phyloP scores from a whole-genome alignment of 768 basidiomycete species.

The Leccinum variicolor region DNA sequence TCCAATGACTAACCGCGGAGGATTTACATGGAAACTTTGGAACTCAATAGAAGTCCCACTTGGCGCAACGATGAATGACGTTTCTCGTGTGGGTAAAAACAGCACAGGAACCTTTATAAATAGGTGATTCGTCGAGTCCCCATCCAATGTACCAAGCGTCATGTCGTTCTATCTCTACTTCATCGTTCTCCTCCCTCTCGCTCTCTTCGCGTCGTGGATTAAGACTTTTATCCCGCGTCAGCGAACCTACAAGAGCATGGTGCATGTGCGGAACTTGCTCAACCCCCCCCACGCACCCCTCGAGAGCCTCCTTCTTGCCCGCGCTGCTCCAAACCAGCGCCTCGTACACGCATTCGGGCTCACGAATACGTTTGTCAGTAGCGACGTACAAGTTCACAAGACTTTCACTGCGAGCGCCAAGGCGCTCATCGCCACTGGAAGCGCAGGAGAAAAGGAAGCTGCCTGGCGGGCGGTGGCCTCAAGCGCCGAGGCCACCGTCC shows the following conservation, averaged over 20 bases:
- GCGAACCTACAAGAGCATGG: slow-evolving; percentile 8
- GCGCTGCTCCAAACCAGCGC: slow-evolving; percentile 21
- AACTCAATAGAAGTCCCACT: not conserved
- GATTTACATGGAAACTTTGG: not conserved
- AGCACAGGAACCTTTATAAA: slow-evolving; percentile 3
- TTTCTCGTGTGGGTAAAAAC: not conserved
- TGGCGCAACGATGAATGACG: not conserved
- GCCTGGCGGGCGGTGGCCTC: slow-evolving; percentile 16
- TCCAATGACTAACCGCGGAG: not conserved
- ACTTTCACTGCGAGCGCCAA: slow-evolving; percentile 21
- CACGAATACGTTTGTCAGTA: slow-evolving; percentile 53
- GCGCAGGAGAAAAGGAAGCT: not conserved
- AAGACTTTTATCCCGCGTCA: not conserved
- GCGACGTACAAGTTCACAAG: slow-evolving; percentile 29
- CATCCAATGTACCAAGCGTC: not conserved
- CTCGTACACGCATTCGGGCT: slow-evolving; percentile 27
- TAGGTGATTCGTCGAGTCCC: not conserved
- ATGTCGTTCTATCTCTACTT: slow-evolving; percentile 1
- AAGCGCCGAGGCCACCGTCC: slow-evolving; percentile 11
- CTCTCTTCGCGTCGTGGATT: not conserved
- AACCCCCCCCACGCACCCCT: slow-evolving; percentile 15
- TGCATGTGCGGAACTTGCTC: slow-evolving; percentile 8
- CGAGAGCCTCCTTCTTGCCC: slow-evolving; percentile 9
- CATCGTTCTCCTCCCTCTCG: not conserved
- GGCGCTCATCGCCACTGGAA: slow-evolving; percentile 10